Conservation (phyloP, 768 basidiomycete species). For the Kwoniella heveanensis region DNA sequence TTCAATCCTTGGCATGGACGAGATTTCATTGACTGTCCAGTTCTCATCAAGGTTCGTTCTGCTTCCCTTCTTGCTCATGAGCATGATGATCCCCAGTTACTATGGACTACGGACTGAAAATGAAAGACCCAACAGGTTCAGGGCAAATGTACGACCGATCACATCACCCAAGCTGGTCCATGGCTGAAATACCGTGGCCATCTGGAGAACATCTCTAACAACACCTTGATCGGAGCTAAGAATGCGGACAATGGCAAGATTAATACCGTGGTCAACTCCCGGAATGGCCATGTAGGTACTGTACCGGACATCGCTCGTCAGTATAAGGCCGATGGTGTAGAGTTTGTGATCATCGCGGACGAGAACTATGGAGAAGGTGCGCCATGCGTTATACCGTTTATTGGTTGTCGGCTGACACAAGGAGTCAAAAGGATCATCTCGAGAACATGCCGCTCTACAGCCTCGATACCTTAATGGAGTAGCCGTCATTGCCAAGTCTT, state of each 20-base stretch:
- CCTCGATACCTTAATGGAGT: constrained; percentile 63
- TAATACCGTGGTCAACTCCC: constrained; percentile 84
- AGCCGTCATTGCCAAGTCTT: constrained; percentile 92
- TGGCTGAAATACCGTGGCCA: constrained; percentile 99
- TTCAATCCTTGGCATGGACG: constrained; percentile 93
- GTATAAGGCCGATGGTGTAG: no score
- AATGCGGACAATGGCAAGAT: constrained; percentile 93
- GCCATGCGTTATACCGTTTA: no score
- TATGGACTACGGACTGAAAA: no score
- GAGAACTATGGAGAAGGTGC: constrained; percentile 90
- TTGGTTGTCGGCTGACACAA: no score
- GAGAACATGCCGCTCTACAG: constrained; percentile 76
- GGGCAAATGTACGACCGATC: constrained; percentile 99
- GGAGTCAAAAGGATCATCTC: no score
- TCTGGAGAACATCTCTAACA: constrained; percentile 96
- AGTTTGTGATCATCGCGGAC: constrained; percentile 88
- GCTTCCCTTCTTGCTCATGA: no score
- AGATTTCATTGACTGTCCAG: constrained; percentile 80
- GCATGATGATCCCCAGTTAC: no score
- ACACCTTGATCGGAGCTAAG: constrained; percentile 96
- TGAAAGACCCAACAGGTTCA: no score
- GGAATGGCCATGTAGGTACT: constrained; percentile 78
- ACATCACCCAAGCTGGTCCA: constrained; percentile 95
- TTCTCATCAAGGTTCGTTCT: constrained; percentile 99
- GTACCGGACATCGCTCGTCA: constrained; percentile 94